Evolutionary conservation across 164 flowering plant species (phyloP).

Genomic region (Tetrastigma voinierianum): DNA sequence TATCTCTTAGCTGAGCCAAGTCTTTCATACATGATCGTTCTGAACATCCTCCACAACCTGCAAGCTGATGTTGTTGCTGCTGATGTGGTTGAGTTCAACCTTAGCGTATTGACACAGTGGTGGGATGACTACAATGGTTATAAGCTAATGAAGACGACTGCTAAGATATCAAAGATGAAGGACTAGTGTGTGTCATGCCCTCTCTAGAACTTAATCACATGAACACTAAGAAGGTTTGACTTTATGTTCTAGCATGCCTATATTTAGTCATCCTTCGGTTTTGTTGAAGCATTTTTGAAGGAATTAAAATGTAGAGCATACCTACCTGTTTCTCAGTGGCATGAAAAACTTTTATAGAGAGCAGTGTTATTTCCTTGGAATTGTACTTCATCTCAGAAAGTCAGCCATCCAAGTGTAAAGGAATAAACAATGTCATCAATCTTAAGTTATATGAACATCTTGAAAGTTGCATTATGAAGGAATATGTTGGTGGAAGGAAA

Average conservation of each 20-base stretch:
- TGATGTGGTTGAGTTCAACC: conserved; percentile 98
- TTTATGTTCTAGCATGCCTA: neutral
- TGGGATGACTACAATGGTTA: conserved; percentile 99
- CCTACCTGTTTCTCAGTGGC: too few relatives aligned
- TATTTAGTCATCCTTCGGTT: neutral
- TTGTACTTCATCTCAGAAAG: too few relatives aligned
- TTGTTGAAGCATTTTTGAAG: neutral
- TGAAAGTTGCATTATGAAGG: too few relatives aligned
- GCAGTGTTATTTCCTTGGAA: too few relatives aligned
- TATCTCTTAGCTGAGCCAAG: conserved; percentile 99
- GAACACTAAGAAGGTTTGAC: too few relatives aligned
- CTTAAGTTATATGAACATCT: too few relatives aligned
- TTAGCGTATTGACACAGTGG: conserved; percentile 98
- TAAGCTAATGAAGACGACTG: conserved; percentile 91
- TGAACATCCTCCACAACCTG: conserved; percentile 92
- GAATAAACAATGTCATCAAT: too few relatives aligned
- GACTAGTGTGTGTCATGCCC: neutral
- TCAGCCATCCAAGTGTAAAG: too few relatives aligned
- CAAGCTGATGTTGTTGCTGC: conserved; percentile 90
- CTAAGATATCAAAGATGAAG: conserved; percentile 75
- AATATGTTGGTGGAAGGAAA: too few relatives aligned
- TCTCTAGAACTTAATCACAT: too few relatives aligned
- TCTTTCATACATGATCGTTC: conserved; percentile 93
- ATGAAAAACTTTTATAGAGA: too few relatives aligned
- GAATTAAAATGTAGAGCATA: neutral